A percentile compares a stretch with the other conserved stretches of the same genome.
These are phyloP conservation scores for Cladobotryum mycophilum DNA, from an alignment of 2,329 filamentous ascomycete species.

Conservation along the genomic window DNA sequence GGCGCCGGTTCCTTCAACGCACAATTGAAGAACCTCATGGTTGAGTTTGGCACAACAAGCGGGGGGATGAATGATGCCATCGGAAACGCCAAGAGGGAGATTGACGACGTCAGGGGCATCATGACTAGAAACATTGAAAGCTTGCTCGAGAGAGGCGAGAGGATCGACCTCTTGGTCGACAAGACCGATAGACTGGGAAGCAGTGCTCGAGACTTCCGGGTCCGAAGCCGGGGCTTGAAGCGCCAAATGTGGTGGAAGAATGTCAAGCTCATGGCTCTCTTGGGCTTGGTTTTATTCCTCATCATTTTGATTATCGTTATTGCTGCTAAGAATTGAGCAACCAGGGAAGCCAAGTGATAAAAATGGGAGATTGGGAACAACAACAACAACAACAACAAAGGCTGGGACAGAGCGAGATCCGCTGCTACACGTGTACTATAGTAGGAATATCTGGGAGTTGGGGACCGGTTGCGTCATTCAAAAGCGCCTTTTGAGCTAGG, in stretches of 20 bases:
- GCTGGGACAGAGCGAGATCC: constrained; percentile 1
- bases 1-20: constrained; percentile 84
- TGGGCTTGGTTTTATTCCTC: constrained; percentile 60
- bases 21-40: constrained; percentile 69
- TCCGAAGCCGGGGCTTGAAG: constrained; percentile 78
- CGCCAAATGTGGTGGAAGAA: constrained; percentile 99
- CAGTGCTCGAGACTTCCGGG: constrained; percentile 82
- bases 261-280: constrained; percentile 81
- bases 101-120: constrained; percentile 85
- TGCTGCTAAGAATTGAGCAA: constrained; percentile 39
- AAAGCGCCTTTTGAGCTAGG: neutral
- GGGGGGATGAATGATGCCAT: constrained; percentile 75
- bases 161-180: constrained; percentile 88
- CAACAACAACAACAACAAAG: too few species aligned
- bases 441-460: constrained; percentile 1
- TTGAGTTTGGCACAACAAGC: constrained; percentile 75
- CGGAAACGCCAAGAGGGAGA: constrained; percentile 76
- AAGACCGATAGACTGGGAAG: constrained; percentile 92
- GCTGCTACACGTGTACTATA: constrained; percentile 6
- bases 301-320: constrained; percentile 52
- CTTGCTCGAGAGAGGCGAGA: constrained; percentile 81
- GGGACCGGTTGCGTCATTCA: constrained; percentile 1
- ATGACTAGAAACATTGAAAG: constrained; percentile 96
- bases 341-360: neutral
- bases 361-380: too few species aligned